A percentile compares a stretch with the other conserved stretches of the same genome.
These are phyloP conservation scores for Penicillium sp. DNA, from an alignment of 2,329 filamentous ascomycete genomes.

Conservation along the genomic window DNA sequence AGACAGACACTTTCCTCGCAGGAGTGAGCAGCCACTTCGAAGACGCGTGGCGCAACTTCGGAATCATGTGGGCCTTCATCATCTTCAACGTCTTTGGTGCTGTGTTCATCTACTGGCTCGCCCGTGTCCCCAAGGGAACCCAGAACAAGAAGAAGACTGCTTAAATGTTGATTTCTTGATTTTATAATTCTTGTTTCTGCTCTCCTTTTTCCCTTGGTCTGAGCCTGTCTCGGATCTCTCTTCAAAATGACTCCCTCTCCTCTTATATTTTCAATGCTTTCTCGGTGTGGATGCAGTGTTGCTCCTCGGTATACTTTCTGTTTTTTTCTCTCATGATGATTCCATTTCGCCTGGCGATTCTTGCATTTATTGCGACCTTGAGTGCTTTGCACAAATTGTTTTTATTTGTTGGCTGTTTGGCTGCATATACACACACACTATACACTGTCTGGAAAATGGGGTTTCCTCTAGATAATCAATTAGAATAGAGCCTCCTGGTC, in stretches of 20 bases:
- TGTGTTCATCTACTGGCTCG: conserved; percentile 63
- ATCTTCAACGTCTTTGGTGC: conserved; percentile 64
- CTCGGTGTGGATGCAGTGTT: not conserved
- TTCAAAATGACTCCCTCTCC: not conserved
- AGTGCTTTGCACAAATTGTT: not conserved
- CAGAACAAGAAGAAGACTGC: conserved; percentile 28
- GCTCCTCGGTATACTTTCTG: not conserved
- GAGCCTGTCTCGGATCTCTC: not conserved
- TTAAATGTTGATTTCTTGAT: not conserved
- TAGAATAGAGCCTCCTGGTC: not conserved
- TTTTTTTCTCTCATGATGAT: not conserved
- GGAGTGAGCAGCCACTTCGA: conserved; percentile 45
- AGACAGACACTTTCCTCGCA: conserved; percentile 53
- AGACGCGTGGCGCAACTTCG: conserved; percentile 69
- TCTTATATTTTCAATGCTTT: not conserved
- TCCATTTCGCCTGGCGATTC: not conserved
- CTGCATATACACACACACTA: not conserved
- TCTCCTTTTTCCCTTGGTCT: not conserved
- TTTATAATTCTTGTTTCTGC: not conserved
- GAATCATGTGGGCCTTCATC: conserved; percentile 69
- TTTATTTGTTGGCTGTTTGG: not conserved
- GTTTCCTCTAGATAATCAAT: not conserved
- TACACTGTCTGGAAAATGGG: not conserved
- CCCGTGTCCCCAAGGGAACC: conserved; percentile 54
- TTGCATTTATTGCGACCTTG: not conserved